These are phyloP conservation scores for Podospora pseudopauciseta DNA, from an alignment of 495 filamentous ascomycete genomes.

Conservation along the genomic window DNA sequence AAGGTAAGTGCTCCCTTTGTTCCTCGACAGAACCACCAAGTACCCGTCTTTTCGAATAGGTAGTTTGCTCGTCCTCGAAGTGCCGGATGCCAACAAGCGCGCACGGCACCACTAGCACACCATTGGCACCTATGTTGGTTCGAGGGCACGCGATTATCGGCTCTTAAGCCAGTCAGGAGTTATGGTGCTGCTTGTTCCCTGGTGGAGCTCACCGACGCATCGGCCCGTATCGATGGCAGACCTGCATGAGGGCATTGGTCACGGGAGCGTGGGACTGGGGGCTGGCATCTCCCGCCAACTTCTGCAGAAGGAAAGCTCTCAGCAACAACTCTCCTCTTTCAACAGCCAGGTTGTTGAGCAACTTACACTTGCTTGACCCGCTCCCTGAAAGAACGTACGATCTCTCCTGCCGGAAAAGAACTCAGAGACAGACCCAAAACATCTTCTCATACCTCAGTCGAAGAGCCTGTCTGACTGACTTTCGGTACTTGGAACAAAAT, in stretches of 20 bases:
- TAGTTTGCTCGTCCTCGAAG: background rate
- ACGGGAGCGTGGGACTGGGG: background rate
- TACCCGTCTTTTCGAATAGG: background rate
- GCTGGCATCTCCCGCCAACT: background rate
- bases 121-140: background rate
- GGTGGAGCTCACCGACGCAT: conserved; percentile 6
- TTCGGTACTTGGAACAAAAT: background rate
- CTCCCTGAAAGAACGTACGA: background rate
- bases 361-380: background rate
- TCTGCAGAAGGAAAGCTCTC: background rate
- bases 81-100: background rate
- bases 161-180: background rate
- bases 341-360: background rate
- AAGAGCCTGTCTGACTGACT: background rate
- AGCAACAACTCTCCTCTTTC: background rate
- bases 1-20: background rate
- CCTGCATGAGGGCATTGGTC: conserved; percentile 7
- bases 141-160: background rate
- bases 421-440: too few species aligned
- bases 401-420: too few species aligned
- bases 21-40: background rate
- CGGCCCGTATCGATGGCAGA: conserved; percentile 12
- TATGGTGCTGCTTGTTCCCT: background rate
- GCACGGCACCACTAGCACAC: background rate
- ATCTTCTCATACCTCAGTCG: background rate